Conservation (phyloP, 2,329 filamentous ascomycete species). For the Lasiodiplodia gonubiensis region DNA sequence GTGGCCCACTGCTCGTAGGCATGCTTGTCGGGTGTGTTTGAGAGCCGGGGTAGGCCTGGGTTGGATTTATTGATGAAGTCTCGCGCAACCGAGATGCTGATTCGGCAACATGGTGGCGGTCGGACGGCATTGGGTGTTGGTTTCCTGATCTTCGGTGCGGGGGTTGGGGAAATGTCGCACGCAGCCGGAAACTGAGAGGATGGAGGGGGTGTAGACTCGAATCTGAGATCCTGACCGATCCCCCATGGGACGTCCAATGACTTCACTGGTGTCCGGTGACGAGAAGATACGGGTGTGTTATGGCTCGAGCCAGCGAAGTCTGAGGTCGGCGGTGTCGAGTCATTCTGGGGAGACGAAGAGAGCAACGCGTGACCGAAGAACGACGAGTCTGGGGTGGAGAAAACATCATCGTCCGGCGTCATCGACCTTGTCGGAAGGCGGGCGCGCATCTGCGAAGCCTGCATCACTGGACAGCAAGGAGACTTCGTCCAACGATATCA, state of each 20-base stretch:
- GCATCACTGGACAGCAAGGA: neutral
- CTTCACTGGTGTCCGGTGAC: neutral
- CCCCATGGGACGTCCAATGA: slow-evolving; percentile 9
- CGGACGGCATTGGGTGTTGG: slow-evolving; percentile 1
- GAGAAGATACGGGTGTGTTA: neutral
- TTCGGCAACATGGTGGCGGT: neutral
- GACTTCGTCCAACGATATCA: neutral
- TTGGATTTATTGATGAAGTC: neutral
- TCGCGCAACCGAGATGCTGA: neutral
- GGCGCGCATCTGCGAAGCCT: neutral
- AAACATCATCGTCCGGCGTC: slow-evolving; percentile 1
- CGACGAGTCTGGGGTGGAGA: slow-evolving; percentile 1
- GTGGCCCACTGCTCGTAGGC: slow-evolving; percentile 8
- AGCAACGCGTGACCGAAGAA: neutral
- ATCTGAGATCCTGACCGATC: neutral
- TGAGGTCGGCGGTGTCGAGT: slow-evolving; percentile 10
- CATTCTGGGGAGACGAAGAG: neutral
- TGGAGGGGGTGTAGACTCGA: slow-evolving; percentile 4
- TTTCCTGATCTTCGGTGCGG: neutral
- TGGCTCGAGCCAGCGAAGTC: neutral
- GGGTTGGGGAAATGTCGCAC: neutral
- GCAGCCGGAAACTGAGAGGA: slow-evolving; percentile 5
- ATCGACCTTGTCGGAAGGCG: neutral
- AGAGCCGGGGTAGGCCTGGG: neutral
- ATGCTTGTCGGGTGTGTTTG: neutral